A percentile compares a stretch with the other conserved stretches of the same genome.
These are phyloP conservation scores for Verticillium isaacii DNA, from an alignment of 2,329 filamentous ascomycete species.

Conservation along the genomic window DNA sequence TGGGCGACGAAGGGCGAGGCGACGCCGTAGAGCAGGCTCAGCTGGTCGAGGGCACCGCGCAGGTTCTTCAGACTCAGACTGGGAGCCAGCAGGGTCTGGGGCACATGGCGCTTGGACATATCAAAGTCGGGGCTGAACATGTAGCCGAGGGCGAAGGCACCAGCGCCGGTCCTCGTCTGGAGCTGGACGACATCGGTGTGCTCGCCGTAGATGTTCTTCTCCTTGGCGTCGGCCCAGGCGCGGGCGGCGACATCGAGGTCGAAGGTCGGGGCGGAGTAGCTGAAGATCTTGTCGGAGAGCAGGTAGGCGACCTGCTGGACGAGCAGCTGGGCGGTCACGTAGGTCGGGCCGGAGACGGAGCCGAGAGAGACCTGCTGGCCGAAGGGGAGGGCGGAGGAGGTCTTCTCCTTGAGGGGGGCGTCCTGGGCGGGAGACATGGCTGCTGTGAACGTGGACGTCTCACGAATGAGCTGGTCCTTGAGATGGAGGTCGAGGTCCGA, in stretches of 20 bases:
- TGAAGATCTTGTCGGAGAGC: constrained; percentile 95
- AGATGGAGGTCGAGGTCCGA: not conserved
- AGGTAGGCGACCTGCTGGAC: constrained; percentile 95
- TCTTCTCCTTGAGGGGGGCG: constrained; percentile 29
- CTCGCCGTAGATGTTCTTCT: constrained; percentile 79
- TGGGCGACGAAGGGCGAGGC: constrained; percentile 92
- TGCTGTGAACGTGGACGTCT: constrained; percentile 15
- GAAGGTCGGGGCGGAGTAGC: constrained; percentile 91
- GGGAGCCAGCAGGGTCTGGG: constrained; percentile 84
- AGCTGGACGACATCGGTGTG: constrained; percentile 72
- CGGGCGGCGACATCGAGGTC: constrained; percentile 81
- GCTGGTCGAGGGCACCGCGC: constrained; percentile 81
- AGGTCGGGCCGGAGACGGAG: constrained; percentile 78
- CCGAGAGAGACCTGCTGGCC: constrained; percentile 49
- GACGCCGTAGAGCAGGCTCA: constrained; percentile 85
- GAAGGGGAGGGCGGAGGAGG: constrained; percentile 52
- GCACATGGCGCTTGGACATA: constrained; percentile 81
- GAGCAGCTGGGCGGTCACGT: constrained; percentile 86
- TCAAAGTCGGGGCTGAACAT: constrained; percentile 98
- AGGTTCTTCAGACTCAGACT: constrained; percentile 78
- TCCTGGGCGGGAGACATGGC: constrained; percentile 20
- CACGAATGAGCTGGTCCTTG: not conserved
- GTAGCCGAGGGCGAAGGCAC: constrained; percentile 88
- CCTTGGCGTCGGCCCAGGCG: constrained; percentile 65
- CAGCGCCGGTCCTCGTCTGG: constrained; percentile 85